phyloP scores from a whole-genome alignment of 331 rosid genomes.

The Malus hybrid region DNA sequence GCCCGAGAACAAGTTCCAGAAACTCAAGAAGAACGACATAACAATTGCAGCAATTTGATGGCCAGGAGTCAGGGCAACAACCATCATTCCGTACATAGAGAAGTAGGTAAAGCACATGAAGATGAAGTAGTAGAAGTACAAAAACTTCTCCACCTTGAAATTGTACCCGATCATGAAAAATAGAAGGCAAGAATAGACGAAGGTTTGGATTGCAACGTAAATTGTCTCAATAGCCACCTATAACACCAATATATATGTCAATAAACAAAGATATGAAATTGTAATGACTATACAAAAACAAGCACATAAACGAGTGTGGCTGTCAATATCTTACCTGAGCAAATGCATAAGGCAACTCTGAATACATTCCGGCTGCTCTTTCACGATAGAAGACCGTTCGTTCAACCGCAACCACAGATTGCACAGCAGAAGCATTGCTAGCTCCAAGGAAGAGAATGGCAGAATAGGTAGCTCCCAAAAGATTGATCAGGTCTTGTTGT shows the following conservation, averaged over 20 bases:
- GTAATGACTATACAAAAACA: not conserved
- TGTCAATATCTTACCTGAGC: constrained; percentile 19
- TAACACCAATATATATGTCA: not conserved
- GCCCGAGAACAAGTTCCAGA: constrained; percentile 61
- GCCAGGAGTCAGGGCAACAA: constrained; percentile 44
- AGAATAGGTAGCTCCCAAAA: constrained; percentile 29
- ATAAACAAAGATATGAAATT: not conserved
- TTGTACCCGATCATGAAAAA: constrained; percentile 27
- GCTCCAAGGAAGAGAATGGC: constrained; percentile 22
- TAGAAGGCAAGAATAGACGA: constrained; percentile 15
- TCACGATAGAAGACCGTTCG: constrained; percentile 33
- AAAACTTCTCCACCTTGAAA: constrained; percentile 15
- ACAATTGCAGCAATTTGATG: constrained; percentile 35
- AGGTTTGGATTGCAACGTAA: constrained; percentile 24
- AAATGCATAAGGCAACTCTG: constrained; percentile 28
- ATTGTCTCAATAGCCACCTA: constrained; percentile 30
- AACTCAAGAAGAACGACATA: constrained; percentile 34
- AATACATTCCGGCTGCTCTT: constrained; percentile 36
- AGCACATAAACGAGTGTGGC: too few species aligned
- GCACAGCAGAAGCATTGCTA: constrained; percentile 29
- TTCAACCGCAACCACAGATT: constrained; percentile 25
- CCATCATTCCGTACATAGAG: constrained; percentile 43
- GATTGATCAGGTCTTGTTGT: constrained; percentile 16
- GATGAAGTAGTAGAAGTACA: constrained; percentile 28
- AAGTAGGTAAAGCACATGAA: constrained; percentile 33